A percentile compares a stretch with the other conserved stretches of the same genome.
These are phyloP conservation scores for Cyclotella atomus DNA, from an alignment of 108 stramenopile species.

Conservation along the genomic window DNA sequence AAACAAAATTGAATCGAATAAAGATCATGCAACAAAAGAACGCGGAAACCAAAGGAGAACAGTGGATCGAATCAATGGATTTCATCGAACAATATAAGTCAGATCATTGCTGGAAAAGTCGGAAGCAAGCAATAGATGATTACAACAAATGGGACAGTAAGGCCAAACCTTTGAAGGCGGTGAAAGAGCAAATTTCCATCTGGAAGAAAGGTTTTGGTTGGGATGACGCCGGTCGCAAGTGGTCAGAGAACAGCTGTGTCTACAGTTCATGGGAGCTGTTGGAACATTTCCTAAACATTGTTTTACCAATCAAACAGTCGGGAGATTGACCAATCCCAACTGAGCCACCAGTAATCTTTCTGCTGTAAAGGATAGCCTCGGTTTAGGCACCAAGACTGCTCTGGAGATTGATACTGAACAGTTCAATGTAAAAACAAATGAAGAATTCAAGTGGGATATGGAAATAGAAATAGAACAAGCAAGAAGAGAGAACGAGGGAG, in stretches of 20 bases:
- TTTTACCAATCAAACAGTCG: neutral
- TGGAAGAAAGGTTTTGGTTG: constrained; percentile 25
- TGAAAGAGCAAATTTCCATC: constrained; percentile 37
- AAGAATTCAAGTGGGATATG: neutral
- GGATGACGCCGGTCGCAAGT: constrained; percentile 15
- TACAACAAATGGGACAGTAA: constrained; percentile 15
- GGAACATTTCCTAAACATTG: constrained; percentile 1
- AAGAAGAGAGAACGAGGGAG: neutral
- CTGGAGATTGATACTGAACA: neutral
- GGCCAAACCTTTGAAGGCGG: constrained; percentile 8
- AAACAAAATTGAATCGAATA: no score
- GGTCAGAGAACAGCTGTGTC: constrained; percentile 14
- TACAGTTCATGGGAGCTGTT: constrained; percentile 8
- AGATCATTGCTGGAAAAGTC: constrained; percentile 26
- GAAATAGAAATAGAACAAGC: neutral
- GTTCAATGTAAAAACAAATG: neutral
- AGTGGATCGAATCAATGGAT: constrained; percentile 22
- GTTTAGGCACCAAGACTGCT: neutral
- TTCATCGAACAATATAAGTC: constrained; percentile 21
- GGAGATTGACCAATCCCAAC: neutral
- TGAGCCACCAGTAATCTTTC: neutral
- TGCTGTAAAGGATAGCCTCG: neutral
- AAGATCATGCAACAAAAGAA: neutral
- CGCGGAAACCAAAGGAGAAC: neutral
- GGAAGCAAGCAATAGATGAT: neutral